Conservation (phyloP, 164 flowering plant genomes). For the Stephania japonica region DNA sequence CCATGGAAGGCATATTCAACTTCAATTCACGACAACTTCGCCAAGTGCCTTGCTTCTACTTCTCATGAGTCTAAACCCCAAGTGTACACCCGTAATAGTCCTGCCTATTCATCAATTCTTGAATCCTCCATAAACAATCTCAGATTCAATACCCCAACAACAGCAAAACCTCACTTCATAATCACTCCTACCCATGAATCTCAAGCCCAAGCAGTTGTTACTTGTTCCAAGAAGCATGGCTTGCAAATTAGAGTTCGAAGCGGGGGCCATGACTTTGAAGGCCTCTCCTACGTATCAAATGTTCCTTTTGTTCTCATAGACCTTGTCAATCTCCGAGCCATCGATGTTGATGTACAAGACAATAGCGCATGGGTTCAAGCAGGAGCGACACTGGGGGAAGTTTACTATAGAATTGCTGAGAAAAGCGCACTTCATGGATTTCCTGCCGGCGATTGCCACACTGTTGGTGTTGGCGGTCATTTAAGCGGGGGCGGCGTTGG, state of each 20-base stretch:
- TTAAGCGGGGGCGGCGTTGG: too few species aligned
- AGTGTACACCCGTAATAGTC: too few species aligned
- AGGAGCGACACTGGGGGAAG: constrained; percentile 4
- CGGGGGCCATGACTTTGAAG: constrained; percentile 11
- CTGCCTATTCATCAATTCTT: too few species aligned
- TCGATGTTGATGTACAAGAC: background rate
- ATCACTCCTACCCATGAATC: too few species aligned
- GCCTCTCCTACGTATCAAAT: constrained; percentile 3
- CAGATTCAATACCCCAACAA: too few species aligned
- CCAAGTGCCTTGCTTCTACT: background rate
- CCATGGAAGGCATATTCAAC: background rate
- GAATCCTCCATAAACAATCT: background rate
- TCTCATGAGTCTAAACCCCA: too few species aligned
- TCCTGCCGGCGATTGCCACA: too few species aligned
- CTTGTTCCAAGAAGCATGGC: background rate
- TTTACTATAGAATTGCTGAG: constrained; percentile 5
- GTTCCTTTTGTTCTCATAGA: constrained; percentile 1
- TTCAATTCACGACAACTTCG: background rate
- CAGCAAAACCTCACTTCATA: too few species aligned
- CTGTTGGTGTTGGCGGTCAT: too few species aligned
- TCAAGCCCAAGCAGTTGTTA: constrained; percentile 1
- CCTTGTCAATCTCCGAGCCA: background rate
- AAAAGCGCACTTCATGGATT: constrained; percentile 6
- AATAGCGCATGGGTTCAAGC: constrained; percentile 12
- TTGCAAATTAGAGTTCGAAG: constrained; percentile 9